A percentile compares a stretch with the other conserved stretches of the same genome.
These are phyloP conservation scores for Mortierella sp. DNA, from an alignment of 371 early-diverging fungal species.

Conservation along the genomic window DNA sequence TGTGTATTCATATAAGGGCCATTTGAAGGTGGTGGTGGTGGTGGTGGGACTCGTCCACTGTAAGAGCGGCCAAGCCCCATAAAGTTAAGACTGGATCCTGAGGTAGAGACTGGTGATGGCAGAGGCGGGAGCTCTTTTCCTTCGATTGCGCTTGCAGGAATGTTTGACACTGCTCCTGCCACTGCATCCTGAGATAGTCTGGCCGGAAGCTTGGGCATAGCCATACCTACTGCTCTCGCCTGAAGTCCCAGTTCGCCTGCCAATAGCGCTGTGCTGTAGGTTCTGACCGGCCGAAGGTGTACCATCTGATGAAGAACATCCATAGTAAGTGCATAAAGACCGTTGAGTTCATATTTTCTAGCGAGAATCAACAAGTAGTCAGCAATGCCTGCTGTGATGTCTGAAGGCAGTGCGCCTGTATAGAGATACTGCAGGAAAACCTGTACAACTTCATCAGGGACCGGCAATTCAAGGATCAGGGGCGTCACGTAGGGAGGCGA, in stretches of 20 bases:
- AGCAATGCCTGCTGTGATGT: constrained; percentile 33
- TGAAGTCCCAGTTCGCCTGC: constrained; percentile 51
- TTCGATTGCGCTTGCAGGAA: constrained; percentile 14
- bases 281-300: constrained; percentile 25
- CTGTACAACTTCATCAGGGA: constrained; percentile 42
- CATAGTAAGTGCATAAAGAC: constrained; percentile 41
- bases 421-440: constrained; percentile 51
- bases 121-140: constrained; percentile 31
- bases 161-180: constrained; percentile 31
- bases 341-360: constrained; percentile 42
- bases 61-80: background rate
- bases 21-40: constrained; percentile 6
- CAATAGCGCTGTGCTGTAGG: constrained; percentile 38
- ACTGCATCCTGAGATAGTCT: too few relatives aligned
- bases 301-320: constrained; percentile 45
- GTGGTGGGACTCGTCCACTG: constrained; percentile 7
- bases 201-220: constrained; percentile 57
- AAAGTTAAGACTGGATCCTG: background rate
- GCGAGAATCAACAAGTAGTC: constrained; percentile 51
- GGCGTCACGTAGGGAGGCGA: constrained; percentile 55
- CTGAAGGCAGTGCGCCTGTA: constrained; percentile 32
- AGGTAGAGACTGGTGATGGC: constrained; percentile 8
- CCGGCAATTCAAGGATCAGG: constrained; percentile 36
- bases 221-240: constrained; percentile 44
- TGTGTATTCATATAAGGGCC: constrained; percentile 4